phyloP scores from a whole-genome alignment of 1,139 yeast genomes.

The Geotrichum klebahnii region DNA sequence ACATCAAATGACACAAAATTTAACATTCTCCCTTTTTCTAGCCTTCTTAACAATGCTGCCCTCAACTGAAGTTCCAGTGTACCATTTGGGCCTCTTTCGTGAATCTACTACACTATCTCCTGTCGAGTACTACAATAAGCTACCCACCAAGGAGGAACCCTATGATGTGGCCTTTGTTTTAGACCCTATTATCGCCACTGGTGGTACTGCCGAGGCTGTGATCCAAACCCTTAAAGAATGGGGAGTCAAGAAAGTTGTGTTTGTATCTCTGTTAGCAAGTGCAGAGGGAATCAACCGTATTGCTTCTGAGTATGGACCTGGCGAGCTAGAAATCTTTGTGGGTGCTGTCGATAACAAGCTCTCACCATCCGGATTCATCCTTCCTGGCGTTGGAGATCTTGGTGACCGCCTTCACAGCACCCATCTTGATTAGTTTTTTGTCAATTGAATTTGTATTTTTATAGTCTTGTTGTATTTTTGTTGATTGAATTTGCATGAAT shows the following conservation, averaged over 20 bases:
- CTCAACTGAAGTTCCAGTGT: conserved; percentile 34
- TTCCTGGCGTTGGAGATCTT: conserved; percentile 41
- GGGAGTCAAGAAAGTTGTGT: conserved; percentile 37
- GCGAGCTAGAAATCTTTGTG: conserved; percentile 34
- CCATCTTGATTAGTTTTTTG: conserved; percentile 10
- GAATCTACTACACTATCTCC: conserved; percentile 37
- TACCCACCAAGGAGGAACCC: conserved; percentile 30
- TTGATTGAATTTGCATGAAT: not conserved
- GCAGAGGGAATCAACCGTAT: conserved; percentile 30
- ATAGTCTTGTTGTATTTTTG: not conserved
- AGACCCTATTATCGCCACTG: conserved; percentile 41
- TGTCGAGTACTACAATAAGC: conserved; percentile 40
- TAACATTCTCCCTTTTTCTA: not conserved
- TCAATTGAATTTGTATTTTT: not conserved
- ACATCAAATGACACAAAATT: not conserved
- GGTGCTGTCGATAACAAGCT: conserved; percentile 35
- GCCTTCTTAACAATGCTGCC: conserved; percentile 36
- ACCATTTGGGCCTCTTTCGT: conserved; percentile 38
- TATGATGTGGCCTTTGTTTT: conserved; percentile 35
- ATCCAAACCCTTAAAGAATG: conserved; percentile 37
- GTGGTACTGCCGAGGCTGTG: conserved; percentile 40
- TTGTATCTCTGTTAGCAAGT: conserved; percentile 33
- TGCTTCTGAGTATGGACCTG: conserved; percentile 30
- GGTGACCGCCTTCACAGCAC: conserved; percentile 35
- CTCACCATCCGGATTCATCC: conserved; percentile 34